Percentiles rank a stretch among this genome's conserved stretches.
Conservation (phyloP, 2,329 filamentous ascomycete genomes). For the Cercospora janseana region DNA sequence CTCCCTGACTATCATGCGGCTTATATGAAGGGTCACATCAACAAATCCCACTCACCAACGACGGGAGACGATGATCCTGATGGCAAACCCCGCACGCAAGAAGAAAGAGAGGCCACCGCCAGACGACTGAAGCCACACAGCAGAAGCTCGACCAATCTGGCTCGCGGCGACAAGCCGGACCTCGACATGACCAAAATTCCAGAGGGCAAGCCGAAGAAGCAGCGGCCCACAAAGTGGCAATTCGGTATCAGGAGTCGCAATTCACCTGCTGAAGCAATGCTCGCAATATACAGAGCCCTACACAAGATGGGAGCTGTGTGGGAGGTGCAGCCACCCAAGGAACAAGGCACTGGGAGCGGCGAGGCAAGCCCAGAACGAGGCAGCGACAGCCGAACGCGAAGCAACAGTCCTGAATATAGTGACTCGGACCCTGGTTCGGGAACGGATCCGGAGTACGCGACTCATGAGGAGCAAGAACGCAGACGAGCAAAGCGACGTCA, state of each 20-base stretch:
- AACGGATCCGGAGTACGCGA: slow-evolving; percentile 41
- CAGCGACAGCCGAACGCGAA: slow-evolving; percentile 23
- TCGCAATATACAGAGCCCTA: slow-evolving; percentile 92
- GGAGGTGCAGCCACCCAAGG: slow-evolving; percentile 55
- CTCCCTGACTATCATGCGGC: slow-evolving; percentile 87
- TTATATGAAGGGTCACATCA: slow-evolving; percentile 69
- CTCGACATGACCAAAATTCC: slow-evolving; percentile 55
- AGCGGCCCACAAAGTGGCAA: slow-evolving; percentile 88
- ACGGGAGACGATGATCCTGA: slow-evolving; percentile 31
- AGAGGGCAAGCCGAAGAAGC: slow-evolving; percentile 57
- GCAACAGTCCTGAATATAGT: slow-evolving; percentile 41
- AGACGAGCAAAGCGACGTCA: slow-evolving; percentile 29
- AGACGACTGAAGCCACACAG: slow-evolving; percentile 87
- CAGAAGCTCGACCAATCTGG: slow-evolving; percentile 50
- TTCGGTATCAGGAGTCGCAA: slow-evolving; percentile 96
- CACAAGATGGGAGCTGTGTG: slow-evolving; percentile 85
- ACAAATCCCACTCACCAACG: slow-evolving; percentile 37
- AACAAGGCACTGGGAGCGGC: slow-evolving; percentile 40
- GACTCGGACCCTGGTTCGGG: slow-evolving; percentile 41
- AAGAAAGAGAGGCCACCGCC: slow-evolving; percentile 76
- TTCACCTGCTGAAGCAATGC: slow-evolving; percentile 86
- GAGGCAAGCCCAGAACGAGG: slow-evolving; percentile 33
- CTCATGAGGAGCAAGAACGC: slow-evolving; percentile 37
- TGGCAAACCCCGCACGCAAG: slow-evolving; percentile 45
- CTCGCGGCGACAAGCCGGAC: slow-evolving; percentile 48